These are phyloP conservation scores for Fomes fomentarius DNA, from an alignment of 1,284 basidiomycete genomes.

Conservation along the genomic window DNA sequence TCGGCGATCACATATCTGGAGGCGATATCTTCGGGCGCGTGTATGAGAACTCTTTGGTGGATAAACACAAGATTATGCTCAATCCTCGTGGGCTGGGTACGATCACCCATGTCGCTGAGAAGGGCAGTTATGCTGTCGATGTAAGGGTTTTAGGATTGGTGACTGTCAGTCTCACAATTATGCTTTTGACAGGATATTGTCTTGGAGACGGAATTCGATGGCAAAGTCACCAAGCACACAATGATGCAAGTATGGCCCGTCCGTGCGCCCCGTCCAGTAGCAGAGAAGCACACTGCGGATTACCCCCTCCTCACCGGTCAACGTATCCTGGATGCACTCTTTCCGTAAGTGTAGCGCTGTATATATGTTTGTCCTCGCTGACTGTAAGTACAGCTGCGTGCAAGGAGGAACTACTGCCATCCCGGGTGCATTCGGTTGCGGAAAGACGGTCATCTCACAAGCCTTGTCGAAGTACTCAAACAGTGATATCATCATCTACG, in stretches of 20 bases:
- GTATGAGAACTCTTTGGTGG: constrained; percentile 96
- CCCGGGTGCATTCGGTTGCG: constrained; percentile 98
- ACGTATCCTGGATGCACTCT: constrained; percentile 95
- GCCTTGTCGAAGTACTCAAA: constrained; percentile 99
- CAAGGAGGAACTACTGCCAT: constrained; percentile 99
- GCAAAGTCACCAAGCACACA: constrained; percentile 91
- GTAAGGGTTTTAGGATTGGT: no score
- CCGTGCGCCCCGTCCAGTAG: constrained; percentile 93
- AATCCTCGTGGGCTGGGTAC: constrained; percentile 93
- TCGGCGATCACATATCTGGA: constrained; percentile 96
- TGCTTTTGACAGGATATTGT: constrained; percentile 78
- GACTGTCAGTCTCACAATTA: no score
- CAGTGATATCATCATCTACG: constrained; percentile 99
- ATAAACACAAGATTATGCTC: constrained; percentile 98
- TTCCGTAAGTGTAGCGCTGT: constrained; percentile 66
- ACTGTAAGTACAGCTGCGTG: constrained; percentile 68
- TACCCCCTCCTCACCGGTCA: constrained; percentile 95
- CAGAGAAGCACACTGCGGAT: constrained; percentile 94
- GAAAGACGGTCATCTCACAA: constrained; percentile 96
- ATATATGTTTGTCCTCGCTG: constrained; percentile 2
- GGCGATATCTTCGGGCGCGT: constrained; percentile 97
- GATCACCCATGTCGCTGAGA: constrained; percentile 92
- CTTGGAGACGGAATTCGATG: constrained; percentile 97
- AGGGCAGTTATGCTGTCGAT: constrained; percentile 92
- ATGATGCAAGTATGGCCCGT: constrained; percentile 99